A percentile compares a stretch with the other conserved stretches of the same genome.
Conservation (phyloP, 371 early-diverging fungal genomes). For the Rhizopus stolonifer region DNA sequence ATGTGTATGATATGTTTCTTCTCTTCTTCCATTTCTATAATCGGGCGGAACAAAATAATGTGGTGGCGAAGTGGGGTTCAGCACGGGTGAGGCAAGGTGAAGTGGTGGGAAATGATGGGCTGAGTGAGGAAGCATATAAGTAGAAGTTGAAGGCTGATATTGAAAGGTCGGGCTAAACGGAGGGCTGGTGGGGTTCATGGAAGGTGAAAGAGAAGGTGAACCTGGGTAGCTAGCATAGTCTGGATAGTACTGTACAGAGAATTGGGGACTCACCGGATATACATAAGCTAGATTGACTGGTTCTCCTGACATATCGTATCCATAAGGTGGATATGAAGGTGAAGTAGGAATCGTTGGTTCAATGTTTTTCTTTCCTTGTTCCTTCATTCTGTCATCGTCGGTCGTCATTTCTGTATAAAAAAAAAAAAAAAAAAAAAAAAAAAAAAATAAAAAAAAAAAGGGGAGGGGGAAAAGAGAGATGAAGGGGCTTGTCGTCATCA, state of each 20-base stretch:
- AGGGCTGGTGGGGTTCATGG: conserved; percentile 33
- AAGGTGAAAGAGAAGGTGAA: conserved; percentile 37
- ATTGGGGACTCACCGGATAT: conserved; percentile 52
- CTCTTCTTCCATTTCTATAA: no score
- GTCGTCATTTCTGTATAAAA: conserved; percentile 3
- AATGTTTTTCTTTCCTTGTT: conserved; percentile 3
- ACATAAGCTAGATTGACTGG: conserved; percentile 28
- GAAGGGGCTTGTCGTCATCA: conserved; percentile 11
- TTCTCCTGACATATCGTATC: conserved; percentile 19
- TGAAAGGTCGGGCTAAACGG: conserved; percentile 38
- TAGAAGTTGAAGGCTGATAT: conserved; percentile 43
- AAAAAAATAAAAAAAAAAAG: conserved; percentile 6
- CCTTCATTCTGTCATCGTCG: not conserved
- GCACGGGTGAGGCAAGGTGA: conserved; percentile 48
- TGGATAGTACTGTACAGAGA: conserved; percentile 44
- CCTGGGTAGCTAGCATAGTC: conserved; percentile 53
- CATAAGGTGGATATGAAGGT: conserved; percentile 32
- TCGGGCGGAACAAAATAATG: conserved; percentile 28
- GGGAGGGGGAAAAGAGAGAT: conserved; percentile 6
- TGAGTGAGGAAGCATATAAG: conserved; percentile 39
- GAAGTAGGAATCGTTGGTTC: conserved; percentile 28
- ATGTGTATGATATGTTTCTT: conserved; percentile 35
- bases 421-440: conserved; percentile 5
- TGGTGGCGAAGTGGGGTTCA: conserved; percentile 39
- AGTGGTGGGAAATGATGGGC: conserved; percentile 45